phyloP scores from a whole-genome alignment of 148 eudicot genomes.

The Dysphania ambrosioides region DNA sequence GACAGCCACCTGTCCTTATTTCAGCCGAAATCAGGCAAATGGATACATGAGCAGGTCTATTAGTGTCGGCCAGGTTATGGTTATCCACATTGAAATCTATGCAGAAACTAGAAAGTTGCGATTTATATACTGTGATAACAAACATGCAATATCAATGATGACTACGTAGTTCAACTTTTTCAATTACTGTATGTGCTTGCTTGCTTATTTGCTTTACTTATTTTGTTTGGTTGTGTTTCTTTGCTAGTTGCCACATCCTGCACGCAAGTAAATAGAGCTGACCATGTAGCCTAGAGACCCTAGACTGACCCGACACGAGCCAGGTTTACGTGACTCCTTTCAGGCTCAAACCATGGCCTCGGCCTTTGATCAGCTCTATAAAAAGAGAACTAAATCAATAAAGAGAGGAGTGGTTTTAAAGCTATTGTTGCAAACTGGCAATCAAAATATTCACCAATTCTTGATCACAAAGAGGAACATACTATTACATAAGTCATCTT shows the following conservation, averaged over 20 bases:
- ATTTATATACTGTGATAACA: neutral
- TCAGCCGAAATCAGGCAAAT: slow-evolving; percentile 24
- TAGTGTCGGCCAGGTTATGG: slow-evolving; percentile 16
- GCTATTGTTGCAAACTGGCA: neutral
- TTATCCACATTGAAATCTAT: slow-evolving; percentile 11
- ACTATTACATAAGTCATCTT: neutral
- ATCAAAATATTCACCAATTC: neutral
- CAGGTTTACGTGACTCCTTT: neutral
- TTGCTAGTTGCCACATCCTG: neutral
- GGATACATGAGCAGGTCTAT: slow-evolving; percentile 12
- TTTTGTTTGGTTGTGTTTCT: neutral
- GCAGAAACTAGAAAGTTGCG: neutral
- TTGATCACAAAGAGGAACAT: neutral
- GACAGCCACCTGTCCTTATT: slow-evolving; percentile 8
- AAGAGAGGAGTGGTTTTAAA: neutral
- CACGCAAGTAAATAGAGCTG: neutral
- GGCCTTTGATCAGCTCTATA: neutral
- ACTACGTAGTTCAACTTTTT: too few relatives aligned
- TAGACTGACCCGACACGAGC: neutral
- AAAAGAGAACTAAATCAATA: neutral
- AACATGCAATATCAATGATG: neutral
- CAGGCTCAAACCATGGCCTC: neutral
- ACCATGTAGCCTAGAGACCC: neutral
- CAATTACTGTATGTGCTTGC: too few relatives aligned
- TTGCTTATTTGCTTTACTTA: too few relatives aligned